Base-by-base conservation (phyloP, 352 stramenopile genomes). In the Achlya hypogyna region DNA sequence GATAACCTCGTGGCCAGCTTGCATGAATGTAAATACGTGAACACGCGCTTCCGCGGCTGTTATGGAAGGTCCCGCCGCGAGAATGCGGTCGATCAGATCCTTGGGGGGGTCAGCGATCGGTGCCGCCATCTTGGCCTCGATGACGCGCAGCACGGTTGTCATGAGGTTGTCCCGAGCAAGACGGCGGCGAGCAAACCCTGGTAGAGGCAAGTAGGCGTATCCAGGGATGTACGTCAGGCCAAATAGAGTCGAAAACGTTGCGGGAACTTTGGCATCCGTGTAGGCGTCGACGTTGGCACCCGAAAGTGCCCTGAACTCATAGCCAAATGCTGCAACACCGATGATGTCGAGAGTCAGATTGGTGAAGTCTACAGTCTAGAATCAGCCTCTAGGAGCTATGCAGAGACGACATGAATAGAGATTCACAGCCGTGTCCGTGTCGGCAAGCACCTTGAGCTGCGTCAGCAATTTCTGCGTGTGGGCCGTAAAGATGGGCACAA, bases 1-100 rank as follows among this genome's bases (percentile, higher is more conserved):
- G n/a, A n/a, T 22, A 10, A 45, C 38, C 38, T 59, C 51, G 25
- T 59, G 51, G 0, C 51, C 51, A 18, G 70, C 72, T 51, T 69
- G 16, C 58, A 78, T 72, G 52, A 82, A 79, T 1, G 74, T 59
- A 5, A 59, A 12, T 1, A 31, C 29, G 25, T 59, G 51, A 20
- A 4, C 23, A 22, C 23, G 2, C 22, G 31, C 51, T 4, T 59
- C 51, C 0, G 23, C 14, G 1, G 51, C 29, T 4, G 51, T 34
- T 9, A 31, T 23, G 14, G 34, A 12, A n/a, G 51, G 51, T 6
- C 38, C 38, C 2, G 38, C 38, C 38, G 6, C 38, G 12, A 59
- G 14, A 10, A 59, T 34, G 10, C 23, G n/a, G 23, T 59, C 51
- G 22, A 59, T 12, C 20, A 38, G 29, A 28, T 59, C 51, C 5